Percentiles rank a stretch among this genome's conserved stretches.
Conservation (phyloP, 2,329 filamentous ascomycete species). For the Diaporthe sp. region DNA sequence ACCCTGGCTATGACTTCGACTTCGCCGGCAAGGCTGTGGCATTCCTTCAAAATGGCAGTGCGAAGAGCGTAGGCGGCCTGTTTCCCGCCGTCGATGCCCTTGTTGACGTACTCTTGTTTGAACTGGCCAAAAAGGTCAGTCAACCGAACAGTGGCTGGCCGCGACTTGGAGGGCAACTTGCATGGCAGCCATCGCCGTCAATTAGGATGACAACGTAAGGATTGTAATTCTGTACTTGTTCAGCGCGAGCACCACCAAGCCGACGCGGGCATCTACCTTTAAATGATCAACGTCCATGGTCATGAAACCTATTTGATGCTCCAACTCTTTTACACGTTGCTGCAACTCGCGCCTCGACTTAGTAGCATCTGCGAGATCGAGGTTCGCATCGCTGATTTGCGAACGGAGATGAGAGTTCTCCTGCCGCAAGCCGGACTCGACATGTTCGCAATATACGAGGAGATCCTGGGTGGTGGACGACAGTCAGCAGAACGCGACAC, state of each 20-base stretch:
- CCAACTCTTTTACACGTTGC: slow-evolving; percentile 57
- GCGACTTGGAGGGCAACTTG: slow-evolving; percentile 40
- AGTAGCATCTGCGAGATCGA: slow-evolving; percentile 66
- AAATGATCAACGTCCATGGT: slow-evolving; percentile 57
- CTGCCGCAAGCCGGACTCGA: slow-evolving; percentile 58
- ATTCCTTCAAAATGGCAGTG: slow-evolving; percentile 61
- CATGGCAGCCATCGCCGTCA: slow-evolving; percentile 68
- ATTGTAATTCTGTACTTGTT: slow-evolving; percentile 62
- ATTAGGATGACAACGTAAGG: slow-evolving; percentile 72
- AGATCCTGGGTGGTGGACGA: slow-evolving; percentile 56
- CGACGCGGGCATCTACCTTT: slow-evolving; percentile 56
- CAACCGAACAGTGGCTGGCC: background rate
- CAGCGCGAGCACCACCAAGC: slow-evolving; percentile 37
- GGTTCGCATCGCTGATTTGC: slow-evolving; percentile 58
- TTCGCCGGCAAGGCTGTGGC: slow-evolving; percentile 62
- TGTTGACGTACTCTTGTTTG: slow-evolving; percentile 65
- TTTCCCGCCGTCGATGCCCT: slow-evolving; percentile 69
- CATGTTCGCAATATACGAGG: slow-evolving; percentile 58
- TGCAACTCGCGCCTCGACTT: slow-evolving; percentile 65
- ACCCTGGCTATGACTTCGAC: slow-evolving; percentile 70
- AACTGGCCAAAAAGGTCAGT: slow-evolving; percentile 60
- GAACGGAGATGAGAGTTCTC: slow-evolving; percentile 60
- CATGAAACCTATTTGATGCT: slow-evolving; percentile 52
- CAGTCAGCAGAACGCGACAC: slow-evolving; percentile 13
- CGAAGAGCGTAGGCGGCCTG: slow-evolving; percentile 65